These are phyloP conservation scores for Globisporangium yorkense DNA, from an alignment of 352 stramenopile species.

Conservation along the genomic window DNA sequence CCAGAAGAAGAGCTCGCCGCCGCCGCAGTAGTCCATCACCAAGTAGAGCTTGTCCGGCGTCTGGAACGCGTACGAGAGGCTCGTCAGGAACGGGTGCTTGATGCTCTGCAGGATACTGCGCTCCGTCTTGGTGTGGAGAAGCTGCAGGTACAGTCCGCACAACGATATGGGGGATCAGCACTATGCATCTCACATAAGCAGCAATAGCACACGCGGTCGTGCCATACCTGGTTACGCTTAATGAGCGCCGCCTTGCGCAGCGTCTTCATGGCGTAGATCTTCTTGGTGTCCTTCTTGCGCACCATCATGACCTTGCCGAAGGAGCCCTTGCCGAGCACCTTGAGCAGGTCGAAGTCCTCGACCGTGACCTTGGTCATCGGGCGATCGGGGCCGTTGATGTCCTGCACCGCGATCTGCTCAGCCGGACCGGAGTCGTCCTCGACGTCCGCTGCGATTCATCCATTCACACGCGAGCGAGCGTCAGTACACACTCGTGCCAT, in stretches of 20 bases:
- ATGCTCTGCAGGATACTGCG: constrained; percentile 91
- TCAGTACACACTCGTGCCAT: background rate
- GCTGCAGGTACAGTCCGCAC: constrained; percentile 3
- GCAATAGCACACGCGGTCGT: background rate
- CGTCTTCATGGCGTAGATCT: constrained; percentile 96
- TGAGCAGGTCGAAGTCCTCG: constrained; percentile 91
- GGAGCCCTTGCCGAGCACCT: constrained; percentile 93
- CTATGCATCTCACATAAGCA: background rate
- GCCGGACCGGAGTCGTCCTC: constrained; percentile 78
- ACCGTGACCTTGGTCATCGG: constrained; percentile 83
- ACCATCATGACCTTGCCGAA: constrained; percentile 97
- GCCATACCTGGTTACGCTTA: constrained; percentile 85
- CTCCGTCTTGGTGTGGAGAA: constrained; percentile 93
- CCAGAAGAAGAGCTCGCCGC: constrained; percentile 95
- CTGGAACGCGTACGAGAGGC: constrained; percentile 83
- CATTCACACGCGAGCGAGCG: constrained; percentile 1
- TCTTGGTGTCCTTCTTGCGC: constrained; percentile 90
- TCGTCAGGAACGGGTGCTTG: constrained; percentile 90
- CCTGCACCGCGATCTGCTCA: constrained; percentile 80
- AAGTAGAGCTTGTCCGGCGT: constrained; percentile 92
- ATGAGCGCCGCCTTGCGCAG: constrained; percentile 90
- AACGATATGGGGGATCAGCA: background rate
- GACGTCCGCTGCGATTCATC: constrained; percentile 38
- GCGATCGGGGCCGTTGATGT: constrained; percentile 58
- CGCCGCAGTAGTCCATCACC: constrained; percentile 94